Base-by-base conservation (phyloP, 2,329 filamentous ascomycete species). In the Calonectria henricotiae region DNA sequence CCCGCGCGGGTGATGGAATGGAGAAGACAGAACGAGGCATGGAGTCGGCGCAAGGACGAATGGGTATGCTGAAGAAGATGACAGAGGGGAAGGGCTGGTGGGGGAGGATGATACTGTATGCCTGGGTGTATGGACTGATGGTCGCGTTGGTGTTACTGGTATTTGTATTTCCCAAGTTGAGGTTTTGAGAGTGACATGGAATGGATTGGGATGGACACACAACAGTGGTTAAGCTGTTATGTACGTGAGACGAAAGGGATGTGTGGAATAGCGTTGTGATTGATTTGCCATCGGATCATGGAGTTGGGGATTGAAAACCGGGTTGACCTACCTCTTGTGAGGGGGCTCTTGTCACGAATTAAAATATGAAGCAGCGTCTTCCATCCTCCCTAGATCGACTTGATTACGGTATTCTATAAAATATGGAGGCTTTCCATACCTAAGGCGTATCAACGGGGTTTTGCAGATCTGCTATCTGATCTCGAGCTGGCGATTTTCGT, bases 61-160 rank as follows among this genome's bases (percentile, higher is more conserved):
- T 98, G 94, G 92, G 93, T 1, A 87, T 89, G 77, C 82, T 98
- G 79, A 86, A 90, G 75, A 88, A 88, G 63, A 94, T 97, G 91
- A 94, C 92, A 17, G 96, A 98, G 84, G 95, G 95, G 4, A 92
- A 92, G 80, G 95, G 95, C 0, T 97, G 93, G 93, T 94, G 89
- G 90, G 95, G 93, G 6, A 85, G 95, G 63, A 89, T 97, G 85
- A 86, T 96, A 83, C 86, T 98, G 71, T 98, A 96, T 85, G 92
- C 87, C 44, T 93, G 94, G 88, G 95, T 98, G 60, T 93, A 92
- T 77, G 94, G 90, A 35, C 82, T 98, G 72, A 96, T 94, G 91
- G 77, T 97, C n/a, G 83, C 90, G 30, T 89, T 94, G 20, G 85
- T 98, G 41, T 76, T 97, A 80, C 82, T 98, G 73, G 95, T 98